Evolutionary conservation across 1,284 basidiomycete genomes (phyloP).

Genomic region (Leucoagaricus sp.): DNA sequence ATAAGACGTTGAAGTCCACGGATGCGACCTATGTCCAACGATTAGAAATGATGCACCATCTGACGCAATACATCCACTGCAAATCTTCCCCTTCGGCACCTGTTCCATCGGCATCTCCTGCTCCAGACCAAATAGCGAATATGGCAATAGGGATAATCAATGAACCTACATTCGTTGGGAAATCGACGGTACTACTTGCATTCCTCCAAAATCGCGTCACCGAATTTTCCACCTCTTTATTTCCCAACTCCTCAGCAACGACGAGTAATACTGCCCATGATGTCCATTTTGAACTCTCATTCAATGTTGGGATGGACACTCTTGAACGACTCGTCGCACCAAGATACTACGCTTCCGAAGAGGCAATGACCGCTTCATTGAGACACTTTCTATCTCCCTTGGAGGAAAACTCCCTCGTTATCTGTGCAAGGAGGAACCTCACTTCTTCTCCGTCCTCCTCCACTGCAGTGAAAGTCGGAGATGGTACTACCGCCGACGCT

Average conservation of each 20-base stretch:
- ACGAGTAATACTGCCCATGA: neutral
- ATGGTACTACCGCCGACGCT: neutral
- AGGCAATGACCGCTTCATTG: slow-evolving; percentile 60
- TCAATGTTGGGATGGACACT: slow-evolving; percentile 88
- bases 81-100: no score
- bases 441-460: neutral
- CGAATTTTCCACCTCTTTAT: neutral
- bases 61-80: slow-evolving; percentile 54
- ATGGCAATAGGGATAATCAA: slow-evolving; percentile 84
- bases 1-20: slow-evolving; percentile 74
- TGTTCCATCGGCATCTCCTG: no score
- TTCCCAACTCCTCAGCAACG: neutral
- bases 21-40: slow-evolving; percentile 82
- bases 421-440: slow-evolving; percentile 58
- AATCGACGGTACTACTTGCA: slow-evolving; percentile 64
- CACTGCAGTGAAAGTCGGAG: no score
- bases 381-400: slow-evolving; percentile 60
- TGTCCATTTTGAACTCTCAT: slow-evolving; percentile 49
- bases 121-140: slow-evolving; percentile 48
- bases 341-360: slow-evolving; percentile 66
- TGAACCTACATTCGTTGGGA: slow-evolving; percentile 88
- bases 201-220: slow-evolving; percentile 47
- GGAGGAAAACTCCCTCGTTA: slow-evolving; percentile 66
- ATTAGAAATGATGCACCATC: slow-evolving; percentile 79
- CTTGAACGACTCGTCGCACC: slow-evolving; percentile 82